Evolutionary conservation across 495 filamentous ascomycete species (phyloP), one percentile per base, ranked within the genome.

Genomic region (Echria macrotheca): DNA sequence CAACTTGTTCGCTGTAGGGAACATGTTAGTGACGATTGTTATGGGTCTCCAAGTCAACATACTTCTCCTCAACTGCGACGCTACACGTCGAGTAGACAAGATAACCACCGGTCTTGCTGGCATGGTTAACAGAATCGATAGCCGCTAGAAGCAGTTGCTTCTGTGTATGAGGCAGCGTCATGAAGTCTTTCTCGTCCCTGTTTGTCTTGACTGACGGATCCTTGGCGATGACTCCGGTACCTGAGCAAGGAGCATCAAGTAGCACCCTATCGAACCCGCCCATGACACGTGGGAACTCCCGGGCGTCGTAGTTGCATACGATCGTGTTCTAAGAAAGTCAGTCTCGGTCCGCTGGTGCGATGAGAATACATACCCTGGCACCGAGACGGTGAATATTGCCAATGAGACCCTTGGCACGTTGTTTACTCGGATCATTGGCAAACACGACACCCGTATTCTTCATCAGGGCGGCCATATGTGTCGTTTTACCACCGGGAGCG

Each of bases 381-480:
- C 93, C 93, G 5, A 98, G 79, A 67, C 93, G 89, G 68, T 96
- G 91, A 54, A 97, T 88, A 71, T 98, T 98, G 70, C 93, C 93
- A 58, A 97, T 96, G 49, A 98, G 66, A 86, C 87, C 94, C 71
- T 96, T 96, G 22, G 91, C 78, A 78, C 93, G 87, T 29, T 81
- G 66, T 60, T 95, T 95, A 75, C 86, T 96, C 62, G 83, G 81
- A 81, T 98, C 93, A 72, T 97, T 97, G 56, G 93, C 93, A 64
- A 97, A 93, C 42, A 98, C 85, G 53, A 82, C 86, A 43, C 93
- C 93, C 0, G 94, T 97, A 69, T 98, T 98, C 66, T 91, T 94
- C 93, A 98, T 97, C 53, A 98, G 68, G 0, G 94, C 93, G 11
- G 93, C 87, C 60, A 96, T 89, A 65, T 97, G 88, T 2, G 94